Percentiles rank a stretch among this genome's conserved stretches.
These are phyloP conservation scores for Pestalotiopsis sp. DNA, from an alignment of 2,329 filamentous ascomycete species.

Conservation along the genomic window DNA sequence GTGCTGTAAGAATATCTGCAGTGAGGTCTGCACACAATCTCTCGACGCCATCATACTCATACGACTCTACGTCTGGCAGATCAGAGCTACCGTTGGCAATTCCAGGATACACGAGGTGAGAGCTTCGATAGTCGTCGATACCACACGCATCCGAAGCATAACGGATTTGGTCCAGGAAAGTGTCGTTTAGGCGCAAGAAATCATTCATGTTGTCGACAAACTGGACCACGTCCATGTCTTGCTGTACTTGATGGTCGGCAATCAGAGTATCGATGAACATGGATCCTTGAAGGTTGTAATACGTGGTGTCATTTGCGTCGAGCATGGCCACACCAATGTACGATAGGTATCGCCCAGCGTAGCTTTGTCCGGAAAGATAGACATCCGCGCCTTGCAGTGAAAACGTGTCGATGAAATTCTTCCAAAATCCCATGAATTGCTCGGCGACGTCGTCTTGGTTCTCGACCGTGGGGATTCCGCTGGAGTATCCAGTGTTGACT, in stretches of 20 bases:
- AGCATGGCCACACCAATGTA: constrained; percentile 54
- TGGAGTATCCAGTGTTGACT: constrained; percentile 65
- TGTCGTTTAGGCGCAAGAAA: constrained; percentile 57
- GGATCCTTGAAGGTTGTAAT: constrained; percentile 49
- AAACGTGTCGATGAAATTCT: constrained; percentile 53
- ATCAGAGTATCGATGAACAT: constrained; percentile 65
- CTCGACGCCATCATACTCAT: constrained; percentile 55
- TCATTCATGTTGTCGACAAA: constrained; percentile 53
- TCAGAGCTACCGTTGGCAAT: constrained; percentile 49
- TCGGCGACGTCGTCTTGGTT: constrained; percentile 65
- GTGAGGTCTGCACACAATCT: constrained; percentile 30
- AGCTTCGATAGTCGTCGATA: constrained; percentile 52
- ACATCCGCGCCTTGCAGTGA: constrained; percentile 45
- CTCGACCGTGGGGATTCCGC: constrained; percentile 61
- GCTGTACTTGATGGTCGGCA: constrained; percentile 42
- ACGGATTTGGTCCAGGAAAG: constrained; percentile 52
- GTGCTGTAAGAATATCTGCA: constrained; percentile 43
- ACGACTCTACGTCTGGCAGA: constrained; percentile 39
- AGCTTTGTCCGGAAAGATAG: constrained; percentile 52
- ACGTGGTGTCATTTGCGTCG: constrained; percentile 40
- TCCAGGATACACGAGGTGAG: constrained; percentile 60
- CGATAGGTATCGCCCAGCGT: constrained; percentile 51
- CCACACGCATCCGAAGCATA: constrained; percentile 50
- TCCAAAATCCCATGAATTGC: constrained; percentile 73
- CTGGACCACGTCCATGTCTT: constrained; percentile 48